Evolutionary conservation across 306 rosid genomes (phyloP), one percentile per base, ranked within the genome.

Genomic region (Castanea mollissima): DNA sequence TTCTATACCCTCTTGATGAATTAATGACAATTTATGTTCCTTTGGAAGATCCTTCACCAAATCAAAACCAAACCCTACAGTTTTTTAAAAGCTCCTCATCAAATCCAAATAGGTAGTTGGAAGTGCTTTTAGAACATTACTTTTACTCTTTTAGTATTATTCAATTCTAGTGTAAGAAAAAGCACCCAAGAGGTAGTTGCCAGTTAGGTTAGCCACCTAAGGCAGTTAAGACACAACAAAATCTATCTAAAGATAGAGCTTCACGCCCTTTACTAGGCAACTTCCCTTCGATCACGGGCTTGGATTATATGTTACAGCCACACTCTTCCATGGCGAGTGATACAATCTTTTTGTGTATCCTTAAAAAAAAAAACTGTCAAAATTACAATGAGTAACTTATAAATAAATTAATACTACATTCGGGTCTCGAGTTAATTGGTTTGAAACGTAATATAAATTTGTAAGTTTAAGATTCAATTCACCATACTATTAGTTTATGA

Each of bases 251-350:
- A 83, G 83, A 80, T 79, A 71, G 58, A 54, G 38, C 78, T 77
- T 58, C 54, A 4, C 46, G 19, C 71, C 51, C 80, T 80, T 85
- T 74, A 63, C 19, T 19, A 59, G 76, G 73, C 80, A 89, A 14
- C 41, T 10, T 29, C 78, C 79, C 89, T 73, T 77, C 73, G 29
- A 87, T 90, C 74, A 74, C 86, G 91, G 88, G 73, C 41, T 65
- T 49, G n/a, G 4, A 32, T 52, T n/a, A 20, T 13, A 49, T 14
- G 19, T 29, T 35, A 10, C 41, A 67, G 32, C 18, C 62, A 56
- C 71, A 81, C 85, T 65, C 81, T 71, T 78, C 5, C 8, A 14
- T 13, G n/a, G 59, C 34, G 16, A 29, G 75, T 41, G 71, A 25
- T 55, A 14, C 38, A 55, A 51, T 2, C n/a, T 32, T 71, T 64